Conservation (phyloP, 176 grass and related monocot species). For the Puya raimondii region DNA sequence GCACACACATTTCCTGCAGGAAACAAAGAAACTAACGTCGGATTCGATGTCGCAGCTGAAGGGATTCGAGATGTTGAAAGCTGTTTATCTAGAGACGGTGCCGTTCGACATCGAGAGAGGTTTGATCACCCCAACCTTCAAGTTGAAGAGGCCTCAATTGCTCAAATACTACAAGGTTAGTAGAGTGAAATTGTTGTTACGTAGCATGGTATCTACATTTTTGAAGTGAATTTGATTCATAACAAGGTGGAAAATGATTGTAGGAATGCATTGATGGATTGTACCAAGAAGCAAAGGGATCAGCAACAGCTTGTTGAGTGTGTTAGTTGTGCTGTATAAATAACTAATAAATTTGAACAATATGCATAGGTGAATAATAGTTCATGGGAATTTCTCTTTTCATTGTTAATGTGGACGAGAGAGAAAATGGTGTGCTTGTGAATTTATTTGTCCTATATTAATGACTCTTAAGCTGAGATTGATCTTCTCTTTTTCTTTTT, state of each 20-base stretch:
- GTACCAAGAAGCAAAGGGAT: slow-evolving; percentile 48
- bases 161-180: slow-evolving; percentile 76
- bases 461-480: no score
- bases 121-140: slow-evolving; percentile 86
- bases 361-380: no score
- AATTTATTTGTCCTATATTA: no score
- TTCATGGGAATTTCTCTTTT: no score
- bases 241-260: not conserved
- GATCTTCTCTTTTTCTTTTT: no score
- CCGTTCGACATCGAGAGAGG: slow-evolving; percentile 89
- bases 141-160: slow-evolving; percentile 81
- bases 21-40: not conserved
- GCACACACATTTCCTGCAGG: not conserved
- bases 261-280: slow-evolving; percentile 44
- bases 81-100: slow-evolving; percentile 52
- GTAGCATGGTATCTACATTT: not conserved
- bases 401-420: no score
- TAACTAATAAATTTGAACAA: no score
- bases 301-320: slow-evolving; percentile 1
- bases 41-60: slow-evolving; percentile 35
- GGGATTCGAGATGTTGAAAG: slow-evolving; percentile 95
- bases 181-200: not conserved
- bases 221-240: slow-evolving; percentile 5
- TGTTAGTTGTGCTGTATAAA: no score
- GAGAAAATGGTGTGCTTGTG: no score